Evolutionary conservation across 106 monocot species (phyloP).

Genomic region (Dactylorhiza incarnata): DNA sequence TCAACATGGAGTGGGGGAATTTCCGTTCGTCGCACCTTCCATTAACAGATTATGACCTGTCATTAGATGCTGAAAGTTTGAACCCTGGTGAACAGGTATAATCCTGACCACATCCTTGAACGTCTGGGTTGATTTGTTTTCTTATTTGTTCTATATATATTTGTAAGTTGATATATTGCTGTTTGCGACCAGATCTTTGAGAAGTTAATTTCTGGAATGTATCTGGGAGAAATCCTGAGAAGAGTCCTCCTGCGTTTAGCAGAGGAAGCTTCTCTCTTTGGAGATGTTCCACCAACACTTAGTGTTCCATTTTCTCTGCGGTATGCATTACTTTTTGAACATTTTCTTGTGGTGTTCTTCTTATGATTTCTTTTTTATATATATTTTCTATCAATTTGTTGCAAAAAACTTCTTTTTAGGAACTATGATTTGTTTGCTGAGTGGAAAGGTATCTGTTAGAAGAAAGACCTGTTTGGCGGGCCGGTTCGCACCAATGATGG

Average conservation of each 20-base stretch:
- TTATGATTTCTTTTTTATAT: too few species aligned
- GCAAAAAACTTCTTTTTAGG: too few species aligned
- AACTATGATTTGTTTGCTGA: too few species aligned
- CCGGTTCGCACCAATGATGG: too few species aligned
- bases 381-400: too few species aligned
- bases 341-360: too few species aligned
- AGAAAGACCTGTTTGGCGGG: too few species aligned
- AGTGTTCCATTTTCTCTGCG: conserved; percentile 37
- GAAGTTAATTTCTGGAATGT: conserved; percentile 73
- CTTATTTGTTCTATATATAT: conserved; percentile 1
- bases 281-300: conserved; percentile 46
- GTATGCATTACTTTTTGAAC: conserved; percentile 11
- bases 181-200: conserved; percentile 38
- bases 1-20: conserved; percentile 67
- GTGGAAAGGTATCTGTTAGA: too few species aligned
- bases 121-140: neutral
- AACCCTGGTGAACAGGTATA: conserved; percentile 69
- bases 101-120: neutral
- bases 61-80: conserved; percentile 50
- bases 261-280: conserved; percentile 29
- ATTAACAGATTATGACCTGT: conserved; percentile 53
- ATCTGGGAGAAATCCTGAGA: conserved; percentile 62
- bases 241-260: conserved; percentile 48
- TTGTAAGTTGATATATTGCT: neutral
- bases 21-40: conserved; percentile 43